Evolutionary conservation across 208 protist genomes (phyloP).

Genomic region (Leishmania mexicana): DNA sequence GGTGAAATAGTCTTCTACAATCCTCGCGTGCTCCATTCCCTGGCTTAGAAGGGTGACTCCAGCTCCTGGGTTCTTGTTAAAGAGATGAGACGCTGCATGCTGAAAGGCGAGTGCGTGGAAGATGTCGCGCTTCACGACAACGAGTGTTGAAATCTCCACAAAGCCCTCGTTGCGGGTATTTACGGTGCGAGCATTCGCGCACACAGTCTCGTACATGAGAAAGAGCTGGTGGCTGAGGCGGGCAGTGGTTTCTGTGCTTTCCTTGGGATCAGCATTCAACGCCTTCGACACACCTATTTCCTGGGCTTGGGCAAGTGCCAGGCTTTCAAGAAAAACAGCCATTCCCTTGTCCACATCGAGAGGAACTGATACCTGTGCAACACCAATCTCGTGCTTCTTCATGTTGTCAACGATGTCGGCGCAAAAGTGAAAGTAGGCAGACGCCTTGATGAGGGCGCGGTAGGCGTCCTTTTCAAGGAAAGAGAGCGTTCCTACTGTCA

Average conservation of each 20-base stretch:
- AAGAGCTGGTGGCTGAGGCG: conserved; percentile 60
- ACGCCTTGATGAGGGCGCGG: conserved; percentile 53
- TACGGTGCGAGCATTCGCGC: conserved; percentile 20
- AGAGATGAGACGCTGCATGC: conserved; percentile 44
- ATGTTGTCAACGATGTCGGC: conserved; percentile 40
- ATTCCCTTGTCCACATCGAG: conserved; percentile 37
- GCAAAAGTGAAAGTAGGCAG: conserved; percentile 62
- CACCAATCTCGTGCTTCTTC: conserved; percentile 39
- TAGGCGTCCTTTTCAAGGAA: conserved; percentile 72
- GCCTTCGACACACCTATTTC: conserved; percentile 61
- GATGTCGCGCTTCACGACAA: conserved; percentile 51
- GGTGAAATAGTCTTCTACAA: conserved; percentile 34
- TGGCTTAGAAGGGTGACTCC: conserved; percentile 38
- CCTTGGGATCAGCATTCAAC: conserved; percentile 44
- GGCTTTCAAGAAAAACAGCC: conserved; percentile 36
- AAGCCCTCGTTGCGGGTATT: conserved; percentile 36
- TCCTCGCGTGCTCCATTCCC: conserved; percentile 29
- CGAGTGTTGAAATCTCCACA: conserved; percentile 33
- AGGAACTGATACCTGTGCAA: conserved; percentile 36
- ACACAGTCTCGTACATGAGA: conserved; percentile 50
- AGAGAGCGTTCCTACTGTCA: conserved; percentile 31
- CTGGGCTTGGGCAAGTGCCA: conserved; percentile 67
- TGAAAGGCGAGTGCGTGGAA: conserved; percentile 50
- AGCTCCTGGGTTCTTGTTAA: conserved; percentile 44
- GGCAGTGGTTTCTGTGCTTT: conserved; percentile 26